phyloP scores from a whole-genome alignment of 495 filamentous ascomycete genomes.

The Alectoria sarmentosa region DNA sequence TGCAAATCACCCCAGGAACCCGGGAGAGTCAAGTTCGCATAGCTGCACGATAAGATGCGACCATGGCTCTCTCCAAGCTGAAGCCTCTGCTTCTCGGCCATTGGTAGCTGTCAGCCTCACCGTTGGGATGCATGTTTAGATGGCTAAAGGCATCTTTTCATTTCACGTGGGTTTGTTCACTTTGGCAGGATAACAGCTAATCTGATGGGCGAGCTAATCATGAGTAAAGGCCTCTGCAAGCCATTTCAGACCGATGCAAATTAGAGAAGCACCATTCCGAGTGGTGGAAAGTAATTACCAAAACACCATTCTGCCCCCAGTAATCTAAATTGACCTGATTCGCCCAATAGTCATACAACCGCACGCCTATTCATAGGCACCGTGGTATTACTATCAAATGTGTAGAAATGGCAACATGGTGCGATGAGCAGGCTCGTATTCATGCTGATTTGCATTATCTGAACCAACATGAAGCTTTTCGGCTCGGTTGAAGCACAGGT shows the following conservation, averaged over 20 bases:
- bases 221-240: conserved; percentile 49
- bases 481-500: neutral
- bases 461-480: conserved; percentile 4
- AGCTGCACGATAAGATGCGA: conserved; percentile 4
- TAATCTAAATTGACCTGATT: conserved; percentile 7
- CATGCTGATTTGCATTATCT: conserved; percentile 42
- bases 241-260: conserved; percentile 49
- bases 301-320: neutral
- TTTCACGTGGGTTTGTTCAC: conserved; percentile 53
- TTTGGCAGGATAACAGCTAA: neutral
- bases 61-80: conserved; percentile 30
- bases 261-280: conserved; percentile 54
- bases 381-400: conserved; percentile 51
- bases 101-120: conserved; percentile 25
- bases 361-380: conserved; percentile 50
- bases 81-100: conserved; percentile 13
- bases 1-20: neutral
- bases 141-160: conserved; percentile 49
- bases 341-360: conserved; percentile 50
- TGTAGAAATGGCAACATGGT: conserved; percentile 47
- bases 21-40: neutral
- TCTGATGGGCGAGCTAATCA: neutral
- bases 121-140: conserved; percentile 20
- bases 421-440: conserved; percentile 46
- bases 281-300: conserved; percentile 61